Evolutionary conservation across 345 rosid species (phyloP), one percentile per base, ranked within the genome.

Genomic region (Corchorus capsularis): DNA sequence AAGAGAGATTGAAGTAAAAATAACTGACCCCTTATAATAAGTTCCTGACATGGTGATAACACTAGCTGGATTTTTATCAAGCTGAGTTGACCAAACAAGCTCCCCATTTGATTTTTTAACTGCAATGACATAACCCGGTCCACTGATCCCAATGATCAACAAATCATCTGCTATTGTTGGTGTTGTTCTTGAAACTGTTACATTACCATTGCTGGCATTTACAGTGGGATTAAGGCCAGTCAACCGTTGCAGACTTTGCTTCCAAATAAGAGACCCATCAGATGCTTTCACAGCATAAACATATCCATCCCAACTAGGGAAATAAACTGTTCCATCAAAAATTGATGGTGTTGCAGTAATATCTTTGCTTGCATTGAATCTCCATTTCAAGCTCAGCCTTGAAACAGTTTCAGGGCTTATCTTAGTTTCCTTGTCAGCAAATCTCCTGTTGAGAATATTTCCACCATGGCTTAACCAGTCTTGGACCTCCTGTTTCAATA

Each of bases 251-350:
- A 87, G 77, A 76, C 85, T 84, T 74, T 79, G 82, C 83, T 82
- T 65, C 90, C 92, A 89, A 32, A 82, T 73, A 57, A 81, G 82
- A 32, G 63, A 54, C 46, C 92, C 92, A 43, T 37, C 72, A 6
- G 74, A 63, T 4, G 87, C 89, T 14, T 66, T 78, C 22, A 89
- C 82, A 4, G 90, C 90, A 60, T 83, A 85, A 56, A 89, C 27
- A 53, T 62, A 77, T 7, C 89, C 89, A 74, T 89, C 84, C 89
- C 89, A 89, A 3, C 85, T 78, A 6, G 90, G 87, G 67, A 87
- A 85, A 62, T 84, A 87, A 27, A 85, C 81, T 0, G 72, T 78
- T 8, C 82, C 85, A 1, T 79, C 32, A 5, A 79, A 80, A 5
- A 87, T 6, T 6, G 90, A 85, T 1, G 87, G 89, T 34, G 89